These are phyloP conservation scores for Colletotrichum filicis DNA, from an alignment of 2,329 filamentous ascomycete species.

Conservation along the genomic window DNA sequence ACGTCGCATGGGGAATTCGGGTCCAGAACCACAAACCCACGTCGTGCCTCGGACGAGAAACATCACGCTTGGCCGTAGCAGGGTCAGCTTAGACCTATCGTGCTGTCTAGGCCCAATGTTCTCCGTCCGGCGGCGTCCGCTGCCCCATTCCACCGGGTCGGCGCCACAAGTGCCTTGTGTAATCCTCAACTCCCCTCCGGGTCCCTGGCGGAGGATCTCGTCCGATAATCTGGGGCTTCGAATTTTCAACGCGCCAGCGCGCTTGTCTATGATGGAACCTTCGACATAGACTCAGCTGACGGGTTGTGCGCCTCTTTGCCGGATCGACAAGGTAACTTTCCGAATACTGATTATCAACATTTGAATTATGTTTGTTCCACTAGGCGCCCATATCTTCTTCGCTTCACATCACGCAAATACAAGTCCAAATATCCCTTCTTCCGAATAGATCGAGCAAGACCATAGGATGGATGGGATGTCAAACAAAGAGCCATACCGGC, in stretches of 20 bases:
- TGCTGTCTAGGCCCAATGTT: neutral
- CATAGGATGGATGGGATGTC: neutral
- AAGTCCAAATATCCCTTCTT: neutral
- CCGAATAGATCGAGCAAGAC: neutral
- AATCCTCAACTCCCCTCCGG: conserved; percentile 17
- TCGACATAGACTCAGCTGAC: neutral
- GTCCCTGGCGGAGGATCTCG: conserved; percentile 19
- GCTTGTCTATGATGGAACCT: neutral
- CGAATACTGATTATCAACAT: neutral
- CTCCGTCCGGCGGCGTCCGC: neutral
- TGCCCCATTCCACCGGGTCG: conserved; percentile 21
- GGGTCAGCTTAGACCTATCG: neutral
- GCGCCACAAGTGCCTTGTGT: conserved; percentile 17
- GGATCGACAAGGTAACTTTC: neutral
- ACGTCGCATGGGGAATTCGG: neutral
- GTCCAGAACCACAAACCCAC: neutral
- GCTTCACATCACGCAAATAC: neutral
- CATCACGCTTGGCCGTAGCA: neutral
- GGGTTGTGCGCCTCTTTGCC: neutral
- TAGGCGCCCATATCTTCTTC: neutral
- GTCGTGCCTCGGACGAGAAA: neutral
- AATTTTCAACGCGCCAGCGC: neutral
- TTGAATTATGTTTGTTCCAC: too few relatives aligned
- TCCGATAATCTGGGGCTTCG: conserved; percentile 5
- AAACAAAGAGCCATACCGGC: neutral